phyloP scores from a whole-genome alignment of 2,329 filamentous ascomycete genomes.

The Beauveria rudraprayagi region DNA sequence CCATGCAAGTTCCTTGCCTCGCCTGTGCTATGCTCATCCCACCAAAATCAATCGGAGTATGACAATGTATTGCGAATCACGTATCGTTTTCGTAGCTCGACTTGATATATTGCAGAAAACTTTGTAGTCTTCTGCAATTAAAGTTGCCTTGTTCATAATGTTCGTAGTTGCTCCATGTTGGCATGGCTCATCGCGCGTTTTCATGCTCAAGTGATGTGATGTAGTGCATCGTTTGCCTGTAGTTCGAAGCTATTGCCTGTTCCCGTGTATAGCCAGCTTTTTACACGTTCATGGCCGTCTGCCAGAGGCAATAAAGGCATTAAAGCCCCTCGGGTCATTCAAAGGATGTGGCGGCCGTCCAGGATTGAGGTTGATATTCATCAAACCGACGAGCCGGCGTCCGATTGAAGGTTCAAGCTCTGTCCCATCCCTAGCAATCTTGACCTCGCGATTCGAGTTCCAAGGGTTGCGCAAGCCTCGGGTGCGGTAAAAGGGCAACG shows the following conservation, averaged over 20 bases:
- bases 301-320: background rate
- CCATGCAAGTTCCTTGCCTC: background rate
- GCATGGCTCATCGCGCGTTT: too few species aligned
- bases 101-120: background rate
- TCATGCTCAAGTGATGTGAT: background rate
- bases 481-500: constrained; percentile 82
- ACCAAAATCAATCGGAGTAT: background rate
- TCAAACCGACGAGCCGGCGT: constrained; percentile 67
- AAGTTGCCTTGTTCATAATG: background rate
- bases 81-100: background rate
- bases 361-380: constrained; percentile 42
- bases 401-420: constrained; percentile 82
- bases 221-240: background rate
- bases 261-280: background rate
- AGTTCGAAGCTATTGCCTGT: background rate
- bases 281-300: background rate
- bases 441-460: constrained; percentile 93
- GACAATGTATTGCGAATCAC: background rate
- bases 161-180: background rate
- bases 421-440: constrained; percentile 90
- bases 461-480: constrained; percentile 83
- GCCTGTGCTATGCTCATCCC: constrained; percentile 1
- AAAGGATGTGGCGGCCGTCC: background rate
- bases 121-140: background rate
- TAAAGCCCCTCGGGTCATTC: background rate